Conservation (phyloP, 306 rosid species). For the Vigna unguiculata region DNA sequence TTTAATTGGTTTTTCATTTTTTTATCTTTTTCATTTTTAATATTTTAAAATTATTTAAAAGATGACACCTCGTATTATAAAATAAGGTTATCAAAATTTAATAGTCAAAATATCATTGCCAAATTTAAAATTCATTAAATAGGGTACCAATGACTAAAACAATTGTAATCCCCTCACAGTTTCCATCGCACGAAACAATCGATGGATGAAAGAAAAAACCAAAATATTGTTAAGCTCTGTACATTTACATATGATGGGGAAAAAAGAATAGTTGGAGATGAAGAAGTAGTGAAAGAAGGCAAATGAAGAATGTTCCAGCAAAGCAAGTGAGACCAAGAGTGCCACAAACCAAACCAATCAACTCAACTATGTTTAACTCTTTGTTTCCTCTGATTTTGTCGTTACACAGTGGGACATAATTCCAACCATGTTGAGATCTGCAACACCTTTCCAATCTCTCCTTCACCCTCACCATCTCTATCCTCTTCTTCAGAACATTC, state of each 20-base stretch:
- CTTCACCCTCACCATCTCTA: conserved; percentile 59
- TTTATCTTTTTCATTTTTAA: too few species aligned
- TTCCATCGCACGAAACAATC: not conserved
- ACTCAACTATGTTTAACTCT: conserved; percentile 41
- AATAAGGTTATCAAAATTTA: too few species aligned
- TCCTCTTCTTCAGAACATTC: conserved; percentile 57
- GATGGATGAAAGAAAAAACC: not conserved
- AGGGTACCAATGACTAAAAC: conserved; percentile 9
- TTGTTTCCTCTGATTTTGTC: conserved; percentile 31
- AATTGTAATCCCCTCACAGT: not conserved
- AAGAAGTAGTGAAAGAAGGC: conserved; percentile 53
- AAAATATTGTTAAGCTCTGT: not conserved
- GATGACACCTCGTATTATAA: too few species aligned
- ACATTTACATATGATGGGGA: not conserved
- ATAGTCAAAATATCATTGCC: too few species aligned
- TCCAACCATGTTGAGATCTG: conserved; percentile 60
- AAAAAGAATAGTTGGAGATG: conserved; percentile 41
- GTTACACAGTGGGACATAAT: conserved; percentile 40
- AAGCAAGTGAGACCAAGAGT: conserved; percentile 58
- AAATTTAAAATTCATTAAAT: not conserved
- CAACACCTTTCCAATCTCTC: conserved; percentile 62
- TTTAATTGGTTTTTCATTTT: too few species aligned
- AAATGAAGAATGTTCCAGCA: conserved; percentile 52
- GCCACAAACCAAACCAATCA: conserved; percentile 46
- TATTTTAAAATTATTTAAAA: too few species aligned